A percentile compares a stretch with the other conserved stretches of the same genome.
These are phyloP conservation scores for Syncephalis plumigaleata DNA, from an alignment of 371 early-diverging fungal species.

Conservation along the genomic window DNA sequence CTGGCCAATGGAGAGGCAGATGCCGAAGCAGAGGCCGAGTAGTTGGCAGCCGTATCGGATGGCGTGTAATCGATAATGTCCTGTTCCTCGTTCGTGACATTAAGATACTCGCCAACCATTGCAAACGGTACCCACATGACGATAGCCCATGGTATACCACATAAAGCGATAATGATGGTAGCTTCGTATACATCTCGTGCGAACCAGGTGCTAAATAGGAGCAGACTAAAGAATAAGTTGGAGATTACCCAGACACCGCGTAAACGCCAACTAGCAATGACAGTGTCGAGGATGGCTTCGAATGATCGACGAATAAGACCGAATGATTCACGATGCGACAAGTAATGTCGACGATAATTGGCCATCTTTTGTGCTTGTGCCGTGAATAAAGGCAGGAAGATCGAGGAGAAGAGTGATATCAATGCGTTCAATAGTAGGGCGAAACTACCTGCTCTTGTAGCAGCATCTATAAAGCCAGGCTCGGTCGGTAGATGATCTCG, in stretches of 20 bases:
- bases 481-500: neutral
- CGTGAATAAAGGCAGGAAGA: constrained; percentile 38
- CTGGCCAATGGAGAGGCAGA: neutral
- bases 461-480: constrained; percentile 25
- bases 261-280: neutral
- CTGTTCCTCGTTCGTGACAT: no score
- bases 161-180: constrained; percentile 41
- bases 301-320: neutral
- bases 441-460: constrained; percentile 68
- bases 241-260: constrained; percentile 40
- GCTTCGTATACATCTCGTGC: constrained; percentile 30
- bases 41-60: no score
- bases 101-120: constrained; percentile 47
- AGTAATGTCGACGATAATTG: neutral
- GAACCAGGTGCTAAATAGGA: constrained; percentile 45
- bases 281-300: neutral
- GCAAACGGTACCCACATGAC: constrained; percentile 88
- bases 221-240: constrained; percentile 39
- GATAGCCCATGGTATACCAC: constrained; percentile 80
- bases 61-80: constrained; percentile 16
- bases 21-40: neutral
- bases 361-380: neutral
- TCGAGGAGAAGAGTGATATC: constrained; percentile 47
- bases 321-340: neutral
- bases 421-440: constrained; percentile 66